Conservation (phyloP, 495 filamentous ascomycete genomes). For the Talaromyces liani region DNA sequence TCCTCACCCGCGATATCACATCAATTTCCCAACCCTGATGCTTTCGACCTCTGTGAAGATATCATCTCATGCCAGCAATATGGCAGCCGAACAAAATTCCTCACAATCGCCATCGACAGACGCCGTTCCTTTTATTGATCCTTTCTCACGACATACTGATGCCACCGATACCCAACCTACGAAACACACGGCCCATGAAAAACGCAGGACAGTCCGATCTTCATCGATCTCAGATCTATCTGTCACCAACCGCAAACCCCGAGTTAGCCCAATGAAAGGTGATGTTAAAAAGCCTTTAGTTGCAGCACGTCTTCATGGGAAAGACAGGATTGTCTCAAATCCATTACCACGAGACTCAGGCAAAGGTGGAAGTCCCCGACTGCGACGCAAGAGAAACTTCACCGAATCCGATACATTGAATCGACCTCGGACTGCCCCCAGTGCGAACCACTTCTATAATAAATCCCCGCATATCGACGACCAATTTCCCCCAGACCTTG, state of each 20-base stretch:
- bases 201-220: slow-evolving; percentile 20
- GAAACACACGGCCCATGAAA: neutral
- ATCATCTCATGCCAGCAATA: neutral
- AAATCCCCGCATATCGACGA: neutral
- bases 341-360: slow-evolving; percentile 7
- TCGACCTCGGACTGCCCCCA: slow-evolving; percentile 20
- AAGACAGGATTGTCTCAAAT: slow-evolving; percentile 8
- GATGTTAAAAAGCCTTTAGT: neutral
- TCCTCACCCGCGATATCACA: slow-evolving; percentile 11
- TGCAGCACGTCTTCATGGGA: neutral
- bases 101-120: neutral
- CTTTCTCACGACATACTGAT: slow-evolving; percentile 1
- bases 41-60: slow-evolving; percentile 2
- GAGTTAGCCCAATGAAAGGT: neutral
- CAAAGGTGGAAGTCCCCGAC: slow-evolving; percentile 13
- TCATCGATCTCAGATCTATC: slow-evolving; percentile 26
- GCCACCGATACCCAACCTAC: neutral
- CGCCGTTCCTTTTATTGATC: neutral
- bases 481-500: neutral
- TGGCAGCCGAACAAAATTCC: neutral
- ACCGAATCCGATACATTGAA: slow-evolving; percentile 35
- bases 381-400: slow-evolving; percentile 30
- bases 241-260: neutral
- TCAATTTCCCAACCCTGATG: slow-evolving; percentile 5
- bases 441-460: neutral